Evolutionary conservation across 2,329 filamentous ascomycete species (phyloP).

Genomic region (Aaosphaeria arxii): DNA sequence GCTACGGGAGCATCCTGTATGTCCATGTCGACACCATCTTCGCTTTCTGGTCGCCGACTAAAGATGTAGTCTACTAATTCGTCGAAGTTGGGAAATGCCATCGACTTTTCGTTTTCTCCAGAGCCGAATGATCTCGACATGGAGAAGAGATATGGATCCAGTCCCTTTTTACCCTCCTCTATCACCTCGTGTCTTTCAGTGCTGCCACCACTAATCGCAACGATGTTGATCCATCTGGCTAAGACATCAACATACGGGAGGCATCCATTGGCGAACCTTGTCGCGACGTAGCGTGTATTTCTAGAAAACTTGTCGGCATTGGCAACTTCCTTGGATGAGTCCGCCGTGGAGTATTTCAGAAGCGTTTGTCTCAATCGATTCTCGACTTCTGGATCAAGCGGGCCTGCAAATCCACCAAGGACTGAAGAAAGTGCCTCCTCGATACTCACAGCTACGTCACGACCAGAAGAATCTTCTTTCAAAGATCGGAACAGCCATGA

Average conservation of each 20-base stretch:
- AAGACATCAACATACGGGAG: slow-evolving; percentile 74
- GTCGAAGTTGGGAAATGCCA: slow-evolving; percentile 43
- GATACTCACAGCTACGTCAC: slow-evolving; percentile 77
- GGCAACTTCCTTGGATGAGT: slow-evolving; percentile 7
- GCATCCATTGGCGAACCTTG: slow-evolving; percentile 88
- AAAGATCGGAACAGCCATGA: slow-evolving; percentile 83
- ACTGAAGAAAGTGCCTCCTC: slow-evolving; percentile 84
- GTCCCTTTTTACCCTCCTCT: slow-evolving; percentile 85
- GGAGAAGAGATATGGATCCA: slow-evolving; percentile 74
- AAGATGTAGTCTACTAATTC: slow-evolving; percentile 47
- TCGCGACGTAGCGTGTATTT: slow-evolving; percentile 75
- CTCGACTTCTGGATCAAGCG: slow-evolving; percentile 41
- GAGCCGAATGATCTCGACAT: slow-evolving; percentile 51
- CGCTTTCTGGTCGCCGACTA: slow-evolving; percentile 29
- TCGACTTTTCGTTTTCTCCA: slow-evolving; percentile 12
- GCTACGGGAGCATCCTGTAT: slow-evolving; percentile 20
- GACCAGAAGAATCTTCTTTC: slow-evolving; percentile 71
- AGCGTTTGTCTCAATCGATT: slow-evolving; percentile 34
- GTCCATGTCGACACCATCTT: slow-evolving; percentile 33
- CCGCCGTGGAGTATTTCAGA: slow-evolving; percentile 26
- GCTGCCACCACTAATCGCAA: slow-evolving; percentile 67
- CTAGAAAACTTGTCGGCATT: slow-evolving; percentile 40
- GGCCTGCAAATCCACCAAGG: slow-evolving; percentile 55
- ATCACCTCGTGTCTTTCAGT: slow-evolving; percentile 77
- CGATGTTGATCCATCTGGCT: slow-evolving; percentile 83